A percentile compares a stretch with the other conserved stretches of the same genome.
These are phyloP conservation scores for Mucuna pruriens DNA, from an alignment of 306 rosid genomes.

Conservation along the genomic window DNA sequence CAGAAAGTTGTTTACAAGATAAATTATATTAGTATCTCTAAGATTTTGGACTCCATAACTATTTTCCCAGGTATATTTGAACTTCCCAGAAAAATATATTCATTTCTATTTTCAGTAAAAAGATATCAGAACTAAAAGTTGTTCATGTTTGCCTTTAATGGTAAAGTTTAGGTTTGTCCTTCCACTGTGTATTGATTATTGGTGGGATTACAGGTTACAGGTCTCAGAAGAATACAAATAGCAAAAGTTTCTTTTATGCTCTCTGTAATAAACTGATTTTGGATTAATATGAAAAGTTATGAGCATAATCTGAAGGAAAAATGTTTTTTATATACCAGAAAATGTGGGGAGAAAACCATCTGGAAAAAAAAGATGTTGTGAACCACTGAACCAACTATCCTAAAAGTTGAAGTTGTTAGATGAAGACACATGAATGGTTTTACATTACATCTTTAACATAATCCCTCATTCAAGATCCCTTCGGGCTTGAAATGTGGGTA, in stretches of 20 bases:
- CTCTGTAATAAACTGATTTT: neutral
- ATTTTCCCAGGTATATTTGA: neutral
- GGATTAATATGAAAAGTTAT: neutral
- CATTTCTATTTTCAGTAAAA: conserved; percentile 21
- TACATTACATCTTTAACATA: too few relatives aligned
- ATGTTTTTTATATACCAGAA: neutral
- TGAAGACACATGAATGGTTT: too few relatives aligned
- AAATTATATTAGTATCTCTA: neutral
- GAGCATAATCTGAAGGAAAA: neutral
- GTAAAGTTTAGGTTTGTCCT: conserved; percentile 25
- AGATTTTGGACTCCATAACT: conserved; percentile 12
- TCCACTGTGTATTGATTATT: neutral
- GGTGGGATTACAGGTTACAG: neutral
- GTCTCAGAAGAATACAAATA: neutral
- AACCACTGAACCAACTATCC: too few relatives aligned
- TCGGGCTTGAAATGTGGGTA: too few relatives aligned
- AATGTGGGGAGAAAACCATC: neutral
- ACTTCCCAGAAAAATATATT: neutral
- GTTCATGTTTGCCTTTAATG: neutral
- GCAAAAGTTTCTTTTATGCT: neutral
- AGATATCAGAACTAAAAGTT: neutral
- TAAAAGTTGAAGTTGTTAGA: too few relatives aligned
- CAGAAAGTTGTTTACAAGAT: conserved; percentile 21
- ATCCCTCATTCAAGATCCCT: too few relatives aligned
- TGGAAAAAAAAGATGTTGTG: too few relatives aligned